phyloP scores from a whole-genome alignment of 495 filamentous ascomycete species.

The Lindgomyces ingoldianus region DNA sequence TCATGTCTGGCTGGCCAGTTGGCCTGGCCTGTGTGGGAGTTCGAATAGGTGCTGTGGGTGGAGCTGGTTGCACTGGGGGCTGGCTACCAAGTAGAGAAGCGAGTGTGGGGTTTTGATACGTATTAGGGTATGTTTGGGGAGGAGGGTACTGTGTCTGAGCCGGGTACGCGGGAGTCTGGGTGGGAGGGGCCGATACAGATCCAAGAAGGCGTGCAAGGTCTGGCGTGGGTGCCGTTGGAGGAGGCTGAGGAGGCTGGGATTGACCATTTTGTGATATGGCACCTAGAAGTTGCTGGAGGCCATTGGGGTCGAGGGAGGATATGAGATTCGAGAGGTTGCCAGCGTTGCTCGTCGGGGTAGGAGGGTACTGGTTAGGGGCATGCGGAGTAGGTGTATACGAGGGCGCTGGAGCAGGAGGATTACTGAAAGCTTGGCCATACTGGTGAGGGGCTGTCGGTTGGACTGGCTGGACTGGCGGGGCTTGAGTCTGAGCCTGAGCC shows the following conservation, averaged over 20 bases:
- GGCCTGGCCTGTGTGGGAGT: conserved; percentile 47
- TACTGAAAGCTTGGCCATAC: conserved; percentile 33
- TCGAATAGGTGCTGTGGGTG: conserved; percentile 15
- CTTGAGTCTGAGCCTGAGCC: conserved; percentile 37
- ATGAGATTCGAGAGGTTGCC: conserved; percentile 59
- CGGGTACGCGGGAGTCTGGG: conserved; percentile 30
- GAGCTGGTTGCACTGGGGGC: conserved; percentile 1
- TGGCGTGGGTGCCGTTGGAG: conserved; percentile 39
- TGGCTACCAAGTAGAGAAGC: conserved; percentile 23
- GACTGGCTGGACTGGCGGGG: conserved; percentile 11
- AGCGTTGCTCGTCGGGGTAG: conserved; percentile 37
- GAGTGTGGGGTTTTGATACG: conserved; percentile 20
- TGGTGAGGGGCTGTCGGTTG: conserved; percentile 12
- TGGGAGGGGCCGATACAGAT: conserved; percentile 12
- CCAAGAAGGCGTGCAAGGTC: conserved; percentile 64
- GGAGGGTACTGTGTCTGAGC: not conserved
- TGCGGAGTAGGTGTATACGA: conserved; percentile 49
- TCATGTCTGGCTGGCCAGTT: conserved; percentile 49
- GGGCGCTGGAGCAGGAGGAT: conserved; percentile 30
- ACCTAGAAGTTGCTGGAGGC: conserved; percentile 71
- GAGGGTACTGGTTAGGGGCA: conserved; percentile 49
- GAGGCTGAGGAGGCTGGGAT: conserved; percentile 41
- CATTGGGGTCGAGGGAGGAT: conserved; percentile 67
- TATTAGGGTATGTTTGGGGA: conserved; percentile 1
- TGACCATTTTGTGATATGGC: conserved; percentile 55